These are phyloP conservation scores for Apium graveolens DNA, from an alignment of 129 eudicot species.

Conservation along the genomic window DNA sequence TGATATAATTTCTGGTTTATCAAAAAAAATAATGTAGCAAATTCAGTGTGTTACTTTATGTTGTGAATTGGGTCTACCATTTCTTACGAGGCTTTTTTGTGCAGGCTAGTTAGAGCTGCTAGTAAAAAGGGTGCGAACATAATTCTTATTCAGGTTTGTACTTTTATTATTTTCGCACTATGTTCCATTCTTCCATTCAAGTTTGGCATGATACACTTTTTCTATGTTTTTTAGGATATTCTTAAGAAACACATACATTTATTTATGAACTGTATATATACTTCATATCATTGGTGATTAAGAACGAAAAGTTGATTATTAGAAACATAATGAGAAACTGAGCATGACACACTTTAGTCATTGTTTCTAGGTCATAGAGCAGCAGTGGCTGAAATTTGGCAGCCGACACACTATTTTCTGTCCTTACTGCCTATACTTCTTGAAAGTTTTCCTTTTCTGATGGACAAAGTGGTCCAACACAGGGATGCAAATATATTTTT, in stretches of 20 bases:
- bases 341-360: neutral
- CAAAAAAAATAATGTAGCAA: neutral
- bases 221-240: neutral
- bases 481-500: neutral
- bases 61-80: neutral
- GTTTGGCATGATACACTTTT: neutral
- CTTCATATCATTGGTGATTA: neutral
- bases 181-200: neutral
- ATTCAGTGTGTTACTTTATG: neutral
- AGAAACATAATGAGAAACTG: neutral
- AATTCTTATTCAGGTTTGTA: constrained; percentile 84
- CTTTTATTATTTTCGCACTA: neutral
- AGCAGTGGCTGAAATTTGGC: neutral
- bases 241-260: neutral
- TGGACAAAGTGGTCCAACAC: neutral
- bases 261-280: neutral
- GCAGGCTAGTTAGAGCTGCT: constrained; percentile 95
- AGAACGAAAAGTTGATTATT: neutral
- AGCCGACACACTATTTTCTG: neutral
- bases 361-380: neutral
- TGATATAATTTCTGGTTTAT: neutral
- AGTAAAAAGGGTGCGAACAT: constrained; percentile 90
- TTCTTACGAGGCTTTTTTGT: constrained; percentile 17
- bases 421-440: neutral
- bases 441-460: neutral